phyloP scores from a whole-genome alignment of 768 basidiomycete species.

The Baorangia bicolor region DNA sequence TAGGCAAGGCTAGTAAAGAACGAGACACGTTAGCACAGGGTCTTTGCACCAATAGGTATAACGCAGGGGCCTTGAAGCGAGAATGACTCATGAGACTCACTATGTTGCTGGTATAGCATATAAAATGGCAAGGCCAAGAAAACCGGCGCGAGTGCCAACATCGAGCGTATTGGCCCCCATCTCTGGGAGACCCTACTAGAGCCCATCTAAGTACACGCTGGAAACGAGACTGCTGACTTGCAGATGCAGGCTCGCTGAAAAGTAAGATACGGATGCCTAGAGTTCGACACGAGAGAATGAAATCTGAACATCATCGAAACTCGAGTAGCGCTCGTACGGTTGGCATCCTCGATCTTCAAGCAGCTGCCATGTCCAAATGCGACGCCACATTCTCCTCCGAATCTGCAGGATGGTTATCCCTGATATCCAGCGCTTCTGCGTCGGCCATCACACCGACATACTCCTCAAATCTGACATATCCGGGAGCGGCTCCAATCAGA shows the following conservation, averaged over 20 bases:
- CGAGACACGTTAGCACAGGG: slow-evolving; percentile 10
- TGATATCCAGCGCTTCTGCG: slow-evolving; percentile 46
- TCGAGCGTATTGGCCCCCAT: slow-evolving; percentile 65
- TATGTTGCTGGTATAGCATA: slow-evolving; percentile 48
- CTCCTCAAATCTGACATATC: slow-evolving; percentile 79
- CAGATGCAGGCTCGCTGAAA: too few species aligned
- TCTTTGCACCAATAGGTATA: too few species aligned
- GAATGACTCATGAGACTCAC: slow-evolving; percentile 32
- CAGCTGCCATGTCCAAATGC: background rate
- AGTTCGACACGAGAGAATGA: background rate
- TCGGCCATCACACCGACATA: slow-evolving; percentile 48
- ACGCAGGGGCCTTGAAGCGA: too few species aligned
- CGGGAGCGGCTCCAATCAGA: slow-evolving; percentile 89
- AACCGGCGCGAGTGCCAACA: slow-evolving; percentile 53
- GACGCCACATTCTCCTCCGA: slow-evolving; percentile 11
- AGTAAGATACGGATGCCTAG: too few species aligned
- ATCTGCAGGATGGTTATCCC: slow-evolving; percentile 63
- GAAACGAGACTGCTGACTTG: background rate
- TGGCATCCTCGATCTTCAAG: background rate
- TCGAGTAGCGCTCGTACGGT: background rate
- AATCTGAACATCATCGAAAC: background rate
- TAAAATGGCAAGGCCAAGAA: slow-evolving; percentile 49
- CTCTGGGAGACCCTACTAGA: slow-evolving; percentile 2
- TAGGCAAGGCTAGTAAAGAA: slow-evolving; percentile 48
- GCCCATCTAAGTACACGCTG: slow-evolving; percentile 5